Conservation (phyloP, 106 monocot genomes). For the Apostasia shenzhenica region DNA sequence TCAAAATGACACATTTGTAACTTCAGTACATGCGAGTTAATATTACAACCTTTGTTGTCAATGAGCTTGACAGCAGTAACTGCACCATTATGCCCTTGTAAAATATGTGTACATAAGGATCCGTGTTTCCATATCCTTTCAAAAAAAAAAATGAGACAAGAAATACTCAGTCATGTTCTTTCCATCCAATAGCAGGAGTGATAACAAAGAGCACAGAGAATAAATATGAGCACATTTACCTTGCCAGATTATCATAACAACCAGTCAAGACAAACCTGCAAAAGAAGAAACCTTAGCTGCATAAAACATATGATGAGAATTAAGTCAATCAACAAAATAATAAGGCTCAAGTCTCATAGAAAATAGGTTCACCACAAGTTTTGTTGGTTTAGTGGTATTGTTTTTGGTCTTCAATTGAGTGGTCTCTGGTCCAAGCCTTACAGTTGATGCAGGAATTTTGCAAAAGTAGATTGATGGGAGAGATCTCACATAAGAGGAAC, state of each 20-base stretch:
- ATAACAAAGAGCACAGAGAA: not conserved
- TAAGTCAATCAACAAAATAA: not conserved
- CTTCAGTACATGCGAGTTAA: too few species aligned
- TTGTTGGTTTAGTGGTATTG: too few species aligned
- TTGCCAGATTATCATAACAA: slow-evolving; percentile 74
- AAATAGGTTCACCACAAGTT: too few species aligned
- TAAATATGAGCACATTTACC: slow-evolving; percentile 30
- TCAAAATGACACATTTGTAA: too few species aligned
- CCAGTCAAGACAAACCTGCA: slow-evolving; percentile 83
- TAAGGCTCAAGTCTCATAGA: too few species aligned
- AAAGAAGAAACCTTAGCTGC: slow-evolving; percentile 7
- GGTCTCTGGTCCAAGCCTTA: too few species aligned
- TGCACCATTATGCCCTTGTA: slow-evolving; percentile 71
- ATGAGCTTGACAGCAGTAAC: slow-evolving; percentile 69
- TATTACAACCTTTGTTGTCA: slow-evolving; percentile 42
- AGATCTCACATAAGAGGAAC: too few species aligned
- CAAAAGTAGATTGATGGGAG: too few species aligned
- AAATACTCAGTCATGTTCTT: not conserved
- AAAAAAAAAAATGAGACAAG: slow-evolving; percentile 6
- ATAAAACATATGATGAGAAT: not conserved
- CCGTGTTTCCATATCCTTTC: slow-evolving; percentile 77
- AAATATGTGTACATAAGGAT: slow-evolving; percentile 56
- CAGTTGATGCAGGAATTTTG: too few species aligned
- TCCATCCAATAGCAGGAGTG: too few species aligned
- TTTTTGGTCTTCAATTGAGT: too few species aligned